Evolutionary conservation across 495 filamentous ascomycete species (phyloP).

Genomic region (Podospora pseudopauciseta): DNA sequence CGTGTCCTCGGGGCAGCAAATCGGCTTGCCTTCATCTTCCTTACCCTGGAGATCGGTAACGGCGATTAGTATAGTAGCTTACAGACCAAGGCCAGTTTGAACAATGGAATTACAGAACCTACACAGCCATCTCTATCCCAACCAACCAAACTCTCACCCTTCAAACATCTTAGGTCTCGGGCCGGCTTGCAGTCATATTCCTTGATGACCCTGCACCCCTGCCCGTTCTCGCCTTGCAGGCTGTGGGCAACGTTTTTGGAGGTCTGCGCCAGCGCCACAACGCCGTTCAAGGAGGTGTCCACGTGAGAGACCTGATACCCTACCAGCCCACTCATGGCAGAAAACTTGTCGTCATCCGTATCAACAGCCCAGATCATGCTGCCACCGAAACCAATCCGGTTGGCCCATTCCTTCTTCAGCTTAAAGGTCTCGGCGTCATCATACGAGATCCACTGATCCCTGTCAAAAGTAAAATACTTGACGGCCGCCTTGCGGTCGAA

Average conservation of each 20-base stretch:
- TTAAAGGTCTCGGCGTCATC: constrained; percentile 40
- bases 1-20: not conserved
- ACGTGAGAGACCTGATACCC: not conserved
- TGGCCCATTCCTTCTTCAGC: constrained; percentile 28
- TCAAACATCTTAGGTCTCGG: not conserved
- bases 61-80: too few relatives aligned
- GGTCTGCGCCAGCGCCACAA: not conserved
- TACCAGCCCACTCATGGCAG: not conserved
- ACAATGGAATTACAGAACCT: too few relatives aligned
- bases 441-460: constrained; percentile 46
- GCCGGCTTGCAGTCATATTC: not conserved
- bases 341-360: not conserved
- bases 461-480: constrained; percentile 37
- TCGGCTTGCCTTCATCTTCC: not conserved
- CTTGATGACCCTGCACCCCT: not conserved
- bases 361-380: constrained; percentile 12
- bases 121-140: not conserved
- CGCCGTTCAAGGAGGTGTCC: not conserved
- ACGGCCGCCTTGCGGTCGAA: constrained; percentile 21
- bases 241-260: not conserved
- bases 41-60: too few relatives aligned
- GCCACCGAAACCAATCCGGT: constrained; percentile 2
- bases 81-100: too few relatives aligned
- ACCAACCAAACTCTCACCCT: not conserved
- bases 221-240: not conserved